Evolutionary conservation across 2,329 filamentous ascomycete species (phyloP).

Genomic region (Trichoderma pleuroti): DNA sequence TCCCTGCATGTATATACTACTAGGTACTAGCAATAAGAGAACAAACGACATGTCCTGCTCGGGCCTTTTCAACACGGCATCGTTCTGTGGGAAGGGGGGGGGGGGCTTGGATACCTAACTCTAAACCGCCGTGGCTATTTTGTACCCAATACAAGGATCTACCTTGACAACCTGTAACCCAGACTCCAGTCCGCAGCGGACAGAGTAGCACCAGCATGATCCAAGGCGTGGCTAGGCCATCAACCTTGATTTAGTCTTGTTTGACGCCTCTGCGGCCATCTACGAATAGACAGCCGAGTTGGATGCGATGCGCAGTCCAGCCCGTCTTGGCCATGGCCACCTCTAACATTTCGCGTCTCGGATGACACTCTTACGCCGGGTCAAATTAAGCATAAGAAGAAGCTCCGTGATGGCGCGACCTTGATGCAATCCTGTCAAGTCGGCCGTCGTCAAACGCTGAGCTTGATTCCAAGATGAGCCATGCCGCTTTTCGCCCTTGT

Average conservation of each 20-base stretch:
- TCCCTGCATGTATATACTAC: not conserved
- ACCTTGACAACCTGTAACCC: not conserved
- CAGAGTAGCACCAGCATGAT: not conserved
- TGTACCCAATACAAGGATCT: not conserved
- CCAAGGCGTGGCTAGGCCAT: not conserved
- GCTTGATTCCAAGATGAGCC: not conserved
- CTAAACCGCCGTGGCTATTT: not conserved
- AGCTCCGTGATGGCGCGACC: not conserved
- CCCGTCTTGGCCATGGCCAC: not conserved
- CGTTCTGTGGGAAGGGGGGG: not conserved
- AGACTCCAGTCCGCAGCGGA: not conserved
- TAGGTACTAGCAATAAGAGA: not conserved
- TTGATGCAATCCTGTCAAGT: not conserved
- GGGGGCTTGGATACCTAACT: not conserved
- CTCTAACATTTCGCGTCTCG: conserved; percentile 2
- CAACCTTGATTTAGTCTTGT: not conserved
- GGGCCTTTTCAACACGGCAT: not conserved
- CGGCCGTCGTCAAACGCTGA: not conserved
- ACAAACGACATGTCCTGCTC: not conserved
- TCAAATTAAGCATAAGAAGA: conserved; percentile 14
- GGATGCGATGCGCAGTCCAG: not conserved
- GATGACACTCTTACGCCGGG: not conserved
- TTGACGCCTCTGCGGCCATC: not conserved
- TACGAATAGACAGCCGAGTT: not conserved
- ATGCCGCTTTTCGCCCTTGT: not conserved